Evolutionary conservation across 352 stramenopile genomes (phyloP), one percentile per base, ranked within the genome.

Genomic region (Pythium diclinum): DNA sequence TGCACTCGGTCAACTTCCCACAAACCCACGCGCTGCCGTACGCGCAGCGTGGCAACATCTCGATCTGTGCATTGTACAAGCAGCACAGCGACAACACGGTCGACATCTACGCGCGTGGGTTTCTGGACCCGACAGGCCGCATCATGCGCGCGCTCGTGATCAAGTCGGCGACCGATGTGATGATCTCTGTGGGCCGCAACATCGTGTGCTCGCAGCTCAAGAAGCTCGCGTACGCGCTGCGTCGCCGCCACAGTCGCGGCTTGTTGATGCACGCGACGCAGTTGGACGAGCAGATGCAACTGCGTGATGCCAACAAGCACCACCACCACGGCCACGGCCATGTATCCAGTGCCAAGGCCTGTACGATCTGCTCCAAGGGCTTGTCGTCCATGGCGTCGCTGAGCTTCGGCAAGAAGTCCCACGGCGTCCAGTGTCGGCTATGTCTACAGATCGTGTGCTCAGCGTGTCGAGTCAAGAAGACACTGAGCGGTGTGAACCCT

Each of bases 1-100:
- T 85, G 14, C 82, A 89, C 69, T 88, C 78, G 33, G 73, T 91
- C 23, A 61, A 79, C 17, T 84, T 91, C 56, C 72, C 73, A 6
- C 66, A 85, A 48, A 78, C 79, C 14, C 61, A 59, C 3, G 60
- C 72, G 23, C 71, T 79, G 2, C 62, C 67, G 0, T 72, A 69
- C 42, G 73, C 83, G 59, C 60, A 81, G 38, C 78, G 82, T n/a
- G 78, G 74, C 10, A 78, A 79, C 38, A 72, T 89, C 42, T 88
- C 79, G 5, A 55, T 83, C 28, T 86, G 78, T 49, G 75, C 58
- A 8, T 33, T 88, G 16, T 91, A 81, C 62, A 68, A 75, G 17
- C 82, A 91, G 44, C 68, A 70, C 3, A 76, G 72, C 11, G 63
- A 85, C 42, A 79, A 72, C 36, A 52, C 69, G 32, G 76, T 90